Evolutionary conservation across 352 stramenopile genomes (phyloP).

Genomic region (Poterioochromonas sp.): DNA sequence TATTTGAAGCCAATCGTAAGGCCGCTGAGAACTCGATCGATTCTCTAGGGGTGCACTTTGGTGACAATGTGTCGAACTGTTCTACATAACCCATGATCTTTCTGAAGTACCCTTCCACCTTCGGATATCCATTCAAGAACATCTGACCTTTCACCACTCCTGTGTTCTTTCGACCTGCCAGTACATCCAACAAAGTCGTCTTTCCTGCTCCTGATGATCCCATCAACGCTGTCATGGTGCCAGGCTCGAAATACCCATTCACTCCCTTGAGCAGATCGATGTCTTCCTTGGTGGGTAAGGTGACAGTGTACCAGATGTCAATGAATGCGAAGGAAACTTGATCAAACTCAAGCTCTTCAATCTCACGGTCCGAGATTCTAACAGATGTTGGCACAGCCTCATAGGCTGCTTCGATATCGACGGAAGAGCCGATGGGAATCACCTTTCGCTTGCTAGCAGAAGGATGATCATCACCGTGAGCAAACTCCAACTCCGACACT

Average conservation of each 20-base stretch:
- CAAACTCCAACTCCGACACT: no score
- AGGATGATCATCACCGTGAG: no score
- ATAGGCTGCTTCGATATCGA: no score
- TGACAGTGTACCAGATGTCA: slow-evolving; percentile 52
- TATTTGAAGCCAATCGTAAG: slow-evolving; percentile 56
- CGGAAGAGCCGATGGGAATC: no score
- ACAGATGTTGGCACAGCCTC: no score
- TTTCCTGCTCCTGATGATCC: slow-evolving; percentile 66
- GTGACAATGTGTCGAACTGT: slow-evolving; percentile 73
- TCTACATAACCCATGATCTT: slow-evolving; percentile 78
- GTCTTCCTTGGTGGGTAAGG: slow-evolving; percentile 50
- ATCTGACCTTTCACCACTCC: slow-evolving; percentile 71
- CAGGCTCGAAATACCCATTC: slow-evolving; percentile 53
- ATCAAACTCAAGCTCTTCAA: slow-evolving; percentile 25
- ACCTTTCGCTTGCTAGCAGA: no score
- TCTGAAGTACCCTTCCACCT: slow-evolving; percentile 64
- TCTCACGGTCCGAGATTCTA: no score
- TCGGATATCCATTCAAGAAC: slow-evolving; percentile 69
- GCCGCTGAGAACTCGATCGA: slow-evolving; percentile 75
- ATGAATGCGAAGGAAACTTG: slow-evolving; percentile 47
- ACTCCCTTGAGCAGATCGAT: slow-evolving; percentile 68
- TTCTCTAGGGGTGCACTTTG: slow-evolving; percentile 71
- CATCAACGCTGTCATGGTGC: slow-evolving; percentile 61
- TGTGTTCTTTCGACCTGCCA: slow-evolving; percentile 75
- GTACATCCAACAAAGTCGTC: slow-evolving; percentile 85